Evolutionary conservation across 495 filamentous ascomycete genomes (phyloP).

Genomic region (Neurospora tetrasperma): DNA sequence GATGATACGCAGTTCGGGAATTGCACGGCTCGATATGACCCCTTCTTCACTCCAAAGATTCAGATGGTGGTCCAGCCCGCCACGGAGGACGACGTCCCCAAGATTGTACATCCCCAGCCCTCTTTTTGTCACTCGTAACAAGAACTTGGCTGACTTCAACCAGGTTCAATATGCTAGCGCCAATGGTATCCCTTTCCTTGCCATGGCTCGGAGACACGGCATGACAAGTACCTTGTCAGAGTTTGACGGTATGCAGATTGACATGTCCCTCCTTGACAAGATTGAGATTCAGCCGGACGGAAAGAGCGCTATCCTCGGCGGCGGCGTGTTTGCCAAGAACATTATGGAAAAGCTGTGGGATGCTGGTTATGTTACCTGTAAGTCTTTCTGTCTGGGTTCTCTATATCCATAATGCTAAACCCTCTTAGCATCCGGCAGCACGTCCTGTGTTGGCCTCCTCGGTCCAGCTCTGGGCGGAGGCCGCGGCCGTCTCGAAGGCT

Average conservation of each 20-base stretch:
- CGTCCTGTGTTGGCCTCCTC: constrained; percentile 38
- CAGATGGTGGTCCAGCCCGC: constrained; percentile 39
- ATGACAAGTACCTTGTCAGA: constrained; percentile 29
- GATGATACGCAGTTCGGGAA: constrained; percentile 30
- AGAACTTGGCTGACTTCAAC: not conserved
- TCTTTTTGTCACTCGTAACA: not conserved
- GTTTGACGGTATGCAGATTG: constrained; percentile 43
- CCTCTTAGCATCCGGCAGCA: constrained; percentile 35
- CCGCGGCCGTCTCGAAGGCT: constrained; percentile 49
- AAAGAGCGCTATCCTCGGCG: constrained; percentile 40
- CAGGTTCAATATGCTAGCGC: constrained; percentile 39
- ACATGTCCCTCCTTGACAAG: constrained; percentile 30
- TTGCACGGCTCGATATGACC: constrained; percentile 36
- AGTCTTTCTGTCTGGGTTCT: not conserved
- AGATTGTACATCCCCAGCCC: constrained; percentile 28
- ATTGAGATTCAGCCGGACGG: constrained; percentile 33
- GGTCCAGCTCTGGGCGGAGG: constrained; percentile 53
- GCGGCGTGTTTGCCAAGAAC: constrained; percentile 31
- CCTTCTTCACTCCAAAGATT: constrained; percentile 28
- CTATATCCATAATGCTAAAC: no score
- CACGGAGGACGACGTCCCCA: constrained; percentile 41
- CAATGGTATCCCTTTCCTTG: constrained; percentile 39
- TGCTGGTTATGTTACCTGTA: constrained; percentile 29
- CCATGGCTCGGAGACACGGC: constrained; percentile 40
- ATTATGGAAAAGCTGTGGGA: constrained; percentile 28